Base-by-base conservation (phyloP, 83 land plant species). In the Thuja plicata region DNA sequence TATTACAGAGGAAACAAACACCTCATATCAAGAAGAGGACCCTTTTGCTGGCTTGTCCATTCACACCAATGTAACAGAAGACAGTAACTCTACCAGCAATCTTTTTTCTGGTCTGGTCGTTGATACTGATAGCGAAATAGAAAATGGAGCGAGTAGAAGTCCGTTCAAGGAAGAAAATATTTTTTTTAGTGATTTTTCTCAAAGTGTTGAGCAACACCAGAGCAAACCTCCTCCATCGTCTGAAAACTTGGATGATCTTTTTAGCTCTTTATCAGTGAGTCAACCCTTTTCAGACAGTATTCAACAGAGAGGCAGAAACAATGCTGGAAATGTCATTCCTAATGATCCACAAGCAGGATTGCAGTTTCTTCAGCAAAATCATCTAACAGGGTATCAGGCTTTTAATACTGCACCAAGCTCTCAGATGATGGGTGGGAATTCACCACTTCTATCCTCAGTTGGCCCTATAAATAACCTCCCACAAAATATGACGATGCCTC, bases 31-130 rank as follows among this genome's bases (percentile, higher is more conserved):
- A 54, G 92, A 81, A 45, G 92, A 89, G 88, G 97, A 95, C 40
- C 97, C 97, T 16, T 95, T 95, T 90, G 94, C 94, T 73, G 94
- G 92, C 88, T 94, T 95, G 66, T 94, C 94, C 32, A 94, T 95
- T 86, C 97, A 93, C 90, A 87, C 91, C 8, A 35, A 35, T 82
- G 80, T 37, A 70, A 43, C 43, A 1, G 91, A 89, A 9, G 87
- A 76, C 57, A 89, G 60, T 84, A 94, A 92, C 34, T 57, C 87
- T 66, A 90, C 32, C 5, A 89, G 87, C 86, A 93, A 94, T 86
- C 92, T 95, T n/a, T 95, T 95, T 60, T 90, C 95, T 82, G 97
- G 95, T 16, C 89, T 95, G 91, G 87, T 90, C 73, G 86, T 95
- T 40, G 94, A 88, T 71, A 24, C 50, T 82, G 77, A 83, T 78